Evolutionary conservation across 306 rosid genomes (phyloP).

Genomic region (Clitoria ternatea): DNA sequence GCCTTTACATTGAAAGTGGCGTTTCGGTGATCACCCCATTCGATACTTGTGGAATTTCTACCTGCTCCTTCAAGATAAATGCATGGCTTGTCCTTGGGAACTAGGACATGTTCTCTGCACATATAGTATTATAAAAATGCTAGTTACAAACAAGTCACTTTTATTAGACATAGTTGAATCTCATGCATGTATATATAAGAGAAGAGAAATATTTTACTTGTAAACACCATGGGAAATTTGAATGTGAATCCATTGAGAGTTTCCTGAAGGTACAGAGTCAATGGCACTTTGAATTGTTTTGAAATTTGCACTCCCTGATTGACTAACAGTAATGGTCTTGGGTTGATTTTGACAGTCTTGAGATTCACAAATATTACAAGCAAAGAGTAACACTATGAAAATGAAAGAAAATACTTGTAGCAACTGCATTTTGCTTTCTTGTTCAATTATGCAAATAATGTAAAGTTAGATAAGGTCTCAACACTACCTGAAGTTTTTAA

Average conservation of each 20-base stretch:
- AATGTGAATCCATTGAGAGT: conserved; percentile 34
- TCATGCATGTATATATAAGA: too few relatives aligned
- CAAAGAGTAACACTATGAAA: neutral
- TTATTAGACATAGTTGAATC: neutral
- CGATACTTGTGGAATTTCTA: neutral
- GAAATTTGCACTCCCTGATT: conserved; percentile 7
- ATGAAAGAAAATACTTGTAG: neutral
- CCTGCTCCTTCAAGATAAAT: conserved; percentile 41
- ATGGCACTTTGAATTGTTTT: conserved; percentile 39
- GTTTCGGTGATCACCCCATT: conserved; percentile 6
- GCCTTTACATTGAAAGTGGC: conserved; percentile 18
- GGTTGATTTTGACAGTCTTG: neutral
- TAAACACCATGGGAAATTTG: conserved; percentile 28
- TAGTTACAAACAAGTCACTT: neutral
- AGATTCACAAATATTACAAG: conserved; percentile 1
- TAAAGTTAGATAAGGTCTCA: neutral
- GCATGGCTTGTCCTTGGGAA: neutral
- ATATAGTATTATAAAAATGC: neutral
- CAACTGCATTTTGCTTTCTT: neutral
- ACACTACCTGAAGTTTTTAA: neutral
- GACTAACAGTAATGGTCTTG: neutral
- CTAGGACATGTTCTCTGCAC: conserved; percentile 23
- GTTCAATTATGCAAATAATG: neutral
- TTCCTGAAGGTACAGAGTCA: neutral
- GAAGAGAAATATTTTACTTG: neutral